Conservation (phyloP, 108 stramenopile genomes). For the Conticribra guillardii region DNA sequence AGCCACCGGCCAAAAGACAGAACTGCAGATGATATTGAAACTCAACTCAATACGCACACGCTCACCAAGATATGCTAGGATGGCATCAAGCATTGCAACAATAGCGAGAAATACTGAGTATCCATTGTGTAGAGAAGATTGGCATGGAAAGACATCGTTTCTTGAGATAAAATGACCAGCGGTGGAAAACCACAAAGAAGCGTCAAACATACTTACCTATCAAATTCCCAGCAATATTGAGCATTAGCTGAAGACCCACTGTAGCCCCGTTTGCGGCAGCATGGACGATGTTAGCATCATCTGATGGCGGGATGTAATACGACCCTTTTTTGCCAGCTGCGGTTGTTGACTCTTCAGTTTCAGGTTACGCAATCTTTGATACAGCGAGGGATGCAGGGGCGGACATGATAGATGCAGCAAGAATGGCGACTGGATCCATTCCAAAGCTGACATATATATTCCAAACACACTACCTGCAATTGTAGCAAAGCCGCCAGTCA, state of each 20-base stretch:
- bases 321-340: constrained; percentile 17
- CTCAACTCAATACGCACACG: constrained; percentile 18
- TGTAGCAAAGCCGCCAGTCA: constrained; percentile 37
- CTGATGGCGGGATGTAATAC: constrained; percentile 13
- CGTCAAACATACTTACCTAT: constrained; percentile 2
- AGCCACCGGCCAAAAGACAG: constrained; percentile 19
- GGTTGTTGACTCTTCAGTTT: constrained; percentile 17
- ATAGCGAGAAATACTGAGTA: constrained; percentile 1
- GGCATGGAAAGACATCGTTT: no score
- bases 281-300: constrained; percentile 18
- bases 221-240: constrained; percentile 8
- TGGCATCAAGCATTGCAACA: constrained; percentile 20
- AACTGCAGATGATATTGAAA: constrained; percentile 14
- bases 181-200: background rate
- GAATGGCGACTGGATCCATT: constrained; percentile 11
- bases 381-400: constrained; percentile 37
- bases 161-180: no score
- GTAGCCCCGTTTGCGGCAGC: constrained; percentile 11
- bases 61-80: constrained; percentile 12
- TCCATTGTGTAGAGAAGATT: background rate
- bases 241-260: background rate
- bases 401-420: constrained; percentile 36
- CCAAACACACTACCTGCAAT: constrained; percentile 30
- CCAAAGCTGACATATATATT: constrained; percentile 23
- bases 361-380: constrained; percentile 31